Evolutionary conservation across 1,284 basidiomycete species (phyloP).

Genomic region (Mycena citricolor): DNA sequence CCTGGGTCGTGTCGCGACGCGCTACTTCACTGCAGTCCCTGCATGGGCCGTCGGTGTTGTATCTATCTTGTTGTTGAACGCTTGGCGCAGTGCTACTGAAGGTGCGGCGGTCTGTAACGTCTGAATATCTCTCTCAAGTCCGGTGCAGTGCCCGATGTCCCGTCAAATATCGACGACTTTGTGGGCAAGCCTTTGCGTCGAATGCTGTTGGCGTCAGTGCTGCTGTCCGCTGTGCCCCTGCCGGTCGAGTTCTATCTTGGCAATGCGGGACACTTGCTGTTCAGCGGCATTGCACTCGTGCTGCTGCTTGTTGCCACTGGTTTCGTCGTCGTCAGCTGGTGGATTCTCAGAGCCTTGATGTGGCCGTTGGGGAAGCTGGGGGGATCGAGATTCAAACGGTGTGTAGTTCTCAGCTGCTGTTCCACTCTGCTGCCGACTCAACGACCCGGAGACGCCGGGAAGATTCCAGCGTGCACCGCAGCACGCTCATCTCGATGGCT

Average conservation of each 20-base stretch:
- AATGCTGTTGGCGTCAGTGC: constrained; percentile 43
- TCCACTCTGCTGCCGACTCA: constrained; percentile 2
- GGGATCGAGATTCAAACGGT: constrained; percentile 41
- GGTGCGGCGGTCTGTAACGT: constrained; percentile 19
- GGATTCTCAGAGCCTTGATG: constrained; percentile 44
- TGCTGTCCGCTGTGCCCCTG: constrained; percentile 57
- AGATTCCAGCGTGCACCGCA: constrained; percentile 41
- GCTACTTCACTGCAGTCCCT: constrained; percentile 71
- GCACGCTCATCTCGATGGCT: constrained; percentile 57
- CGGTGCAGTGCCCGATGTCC: constrained; percentile 46
- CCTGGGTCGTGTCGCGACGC: constrained; percentile 63
- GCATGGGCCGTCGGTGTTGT: constrained; percentile 73
- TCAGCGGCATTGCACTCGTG: constrained; percentile 53
- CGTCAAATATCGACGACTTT: constrained; percentile 47
- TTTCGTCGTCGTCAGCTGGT: constrained; percentile 60
- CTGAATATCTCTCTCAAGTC: constrained; percentile 8
- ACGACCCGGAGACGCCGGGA: constrained; percentile 32
- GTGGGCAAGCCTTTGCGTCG: constrained; percentile 38
- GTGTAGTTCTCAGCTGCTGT: background rate
- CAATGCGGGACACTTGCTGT: constrained; percentile 47
- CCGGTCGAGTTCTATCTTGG: constrained; percentile 57
- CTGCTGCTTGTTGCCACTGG: constrained; percentile 59
- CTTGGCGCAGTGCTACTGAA: constrained; percentile 44
- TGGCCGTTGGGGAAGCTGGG: constrained; percentile 41
- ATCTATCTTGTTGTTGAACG: constrained; percentile 51